These are phyloP conservation scores for Ceratocystis variospora DNA, from an alignment of 2,329 filamentous ascomycete genomes.

Conservation along the genomic window DNA sequence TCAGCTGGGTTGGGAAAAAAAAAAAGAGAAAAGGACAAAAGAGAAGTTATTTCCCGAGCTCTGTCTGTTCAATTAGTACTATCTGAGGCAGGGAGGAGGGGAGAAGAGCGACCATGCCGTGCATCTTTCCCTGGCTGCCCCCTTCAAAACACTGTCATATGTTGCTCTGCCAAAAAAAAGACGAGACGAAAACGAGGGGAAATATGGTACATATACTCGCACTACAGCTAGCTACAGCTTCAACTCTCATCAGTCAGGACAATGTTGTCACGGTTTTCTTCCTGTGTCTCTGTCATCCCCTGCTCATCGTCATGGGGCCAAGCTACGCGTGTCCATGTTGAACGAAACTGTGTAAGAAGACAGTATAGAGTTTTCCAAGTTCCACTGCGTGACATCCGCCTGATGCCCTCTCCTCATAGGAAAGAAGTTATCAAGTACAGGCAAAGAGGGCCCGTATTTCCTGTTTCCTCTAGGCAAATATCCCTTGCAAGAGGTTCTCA, in stretches of 20 bases:
- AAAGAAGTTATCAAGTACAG: too few species aligned
- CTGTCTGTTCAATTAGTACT: not conserved
- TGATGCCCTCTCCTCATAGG: too few species aligned
- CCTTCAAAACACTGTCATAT: too few species aligned
- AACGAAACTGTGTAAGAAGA: not conserved
- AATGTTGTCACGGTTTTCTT: not conserved
- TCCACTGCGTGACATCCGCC: not conserved
- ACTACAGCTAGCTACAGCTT: not conserved
- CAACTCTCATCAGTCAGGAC: not conserved
- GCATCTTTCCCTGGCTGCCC: too few species aligned
- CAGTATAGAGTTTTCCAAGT: not conserved
- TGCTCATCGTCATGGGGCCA: not conserved
- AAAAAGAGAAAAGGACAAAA: not conserved
- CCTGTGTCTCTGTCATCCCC: not conserved
- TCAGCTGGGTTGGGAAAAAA: not conserved
- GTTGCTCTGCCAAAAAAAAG: not conserved
- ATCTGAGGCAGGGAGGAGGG: not conserved
- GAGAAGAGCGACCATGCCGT: too few species aligned
- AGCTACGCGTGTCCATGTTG: not conserved
- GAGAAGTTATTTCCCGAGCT: not conserved
- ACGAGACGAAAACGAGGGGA: not conserved
- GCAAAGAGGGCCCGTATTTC: not conserved
- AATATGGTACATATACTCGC: not conserved
- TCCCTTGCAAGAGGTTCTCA: not conserved
- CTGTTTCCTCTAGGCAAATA: not conserved